Conservation (phyloP, 805 yeast genomes). For the Yamadazyma scolyti region DNA sequence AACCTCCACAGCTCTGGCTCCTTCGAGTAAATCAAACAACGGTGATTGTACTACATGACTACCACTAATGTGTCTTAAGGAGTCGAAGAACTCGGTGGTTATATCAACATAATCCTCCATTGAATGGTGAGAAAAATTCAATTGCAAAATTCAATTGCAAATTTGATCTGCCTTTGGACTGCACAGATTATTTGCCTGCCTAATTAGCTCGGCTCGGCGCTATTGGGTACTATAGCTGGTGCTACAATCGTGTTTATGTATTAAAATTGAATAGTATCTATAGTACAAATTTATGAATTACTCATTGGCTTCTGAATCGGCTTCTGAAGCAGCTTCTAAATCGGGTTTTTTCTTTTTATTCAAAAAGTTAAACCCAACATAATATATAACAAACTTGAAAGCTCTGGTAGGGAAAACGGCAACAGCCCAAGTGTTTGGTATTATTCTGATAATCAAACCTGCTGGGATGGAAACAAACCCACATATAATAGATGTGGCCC, state of each 20-base stretch:
- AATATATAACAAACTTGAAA: slow-evolving; percentile 36
- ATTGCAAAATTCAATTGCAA: too few relatives aligned
- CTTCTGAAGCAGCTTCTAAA: too few relatives aligned
- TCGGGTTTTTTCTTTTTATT: slow-evolving; percentile 21
- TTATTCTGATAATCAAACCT: slow-evolving; percentile 69
- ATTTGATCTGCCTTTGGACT: too few relatives aligned
- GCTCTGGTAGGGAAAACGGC: slow-evolving; percentile 61
- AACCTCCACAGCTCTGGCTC: slow-evolving; percentile 84
- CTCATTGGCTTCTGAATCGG: too few relatives aligned
- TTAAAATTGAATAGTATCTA: too few relatives aligned
- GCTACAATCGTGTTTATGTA: too few relatives aligned
- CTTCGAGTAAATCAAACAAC: slow-evolving; percentile 67
- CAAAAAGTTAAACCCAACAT: slow-evolving; percentile 34
- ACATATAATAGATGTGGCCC: slow-evolving; percentile 84
- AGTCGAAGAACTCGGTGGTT: slow-evolving; percentile 47
- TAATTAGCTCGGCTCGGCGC: too few relatives aligned
- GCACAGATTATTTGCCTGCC: too few relatives aligned
- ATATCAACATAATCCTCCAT: slow-evolving; percentile 40
- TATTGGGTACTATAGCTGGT: too few relatives aligned
- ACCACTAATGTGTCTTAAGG: slow-evolving; percentile 36
- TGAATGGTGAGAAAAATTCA: too few relatives aligned
- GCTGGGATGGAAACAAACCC: slow-evolving; percentile 80
- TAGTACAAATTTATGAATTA: too few relatives aligned
- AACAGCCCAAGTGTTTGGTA: slow-evolving; percentile 78
- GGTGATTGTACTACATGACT: slow-evolving; percentile 59